Percentiles rank a stretch among this genome's conserved stretches.
phyloP scores from a whole-genome alignment of 2,329 filamentous ascomycete genomes.

The Trichoderma hamatum region DNA sequence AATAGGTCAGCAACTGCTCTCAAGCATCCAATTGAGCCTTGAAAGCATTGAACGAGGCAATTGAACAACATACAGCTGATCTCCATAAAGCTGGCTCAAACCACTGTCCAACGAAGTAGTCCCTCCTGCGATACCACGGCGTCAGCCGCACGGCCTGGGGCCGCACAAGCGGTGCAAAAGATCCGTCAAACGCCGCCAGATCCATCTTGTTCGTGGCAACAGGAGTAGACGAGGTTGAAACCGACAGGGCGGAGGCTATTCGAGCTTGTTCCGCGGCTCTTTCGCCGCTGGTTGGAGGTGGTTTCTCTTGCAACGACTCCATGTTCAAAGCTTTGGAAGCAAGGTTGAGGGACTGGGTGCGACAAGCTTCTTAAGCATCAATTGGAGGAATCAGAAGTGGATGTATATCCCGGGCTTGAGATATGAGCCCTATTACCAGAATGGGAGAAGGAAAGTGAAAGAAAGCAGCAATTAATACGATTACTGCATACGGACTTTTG shows the following conservation, averaged over 20 bases:
- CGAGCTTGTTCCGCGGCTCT: neutral
- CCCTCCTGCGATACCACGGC: constrained; percentile 35
- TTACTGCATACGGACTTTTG: neutral
- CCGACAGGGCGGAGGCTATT: neutral
- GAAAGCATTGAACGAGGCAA: neutral
- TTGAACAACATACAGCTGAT: constrained; percentile 31
- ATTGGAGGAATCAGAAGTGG: neutral
- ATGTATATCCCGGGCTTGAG: neutral
- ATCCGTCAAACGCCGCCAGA: constrained; percentile 31
- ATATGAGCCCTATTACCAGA: neutral
- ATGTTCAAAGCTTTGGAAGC: neutral
- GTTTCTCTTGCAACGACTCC: constrained; percentile 8
- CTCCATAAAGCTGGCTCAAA: constrained; percentile 34
- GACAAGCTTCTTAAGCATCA: neutral
- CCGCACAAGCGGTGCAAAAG: constrained; percentile 32
- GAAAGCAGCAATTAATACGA: neutral
- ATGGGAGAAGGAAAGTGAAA: neutral
- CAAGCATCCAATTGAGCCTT: neutral
- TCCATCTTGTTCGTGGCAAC: neutral
- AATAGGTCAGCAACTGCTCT: neutral
- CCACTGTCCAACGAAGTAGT: constrained; percentile 36
- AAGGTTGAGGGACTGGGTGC: neutral
- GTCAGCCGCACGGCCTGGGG: constrained; percentile 13
- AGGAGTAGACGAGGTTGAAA: neutral
- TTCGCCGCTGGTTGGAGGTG: neutral